These are phyloP conservation scores for Crithidia expoeki DNA, from an alignment of 208 protist species.

Conservation along the genomic window DNA sequence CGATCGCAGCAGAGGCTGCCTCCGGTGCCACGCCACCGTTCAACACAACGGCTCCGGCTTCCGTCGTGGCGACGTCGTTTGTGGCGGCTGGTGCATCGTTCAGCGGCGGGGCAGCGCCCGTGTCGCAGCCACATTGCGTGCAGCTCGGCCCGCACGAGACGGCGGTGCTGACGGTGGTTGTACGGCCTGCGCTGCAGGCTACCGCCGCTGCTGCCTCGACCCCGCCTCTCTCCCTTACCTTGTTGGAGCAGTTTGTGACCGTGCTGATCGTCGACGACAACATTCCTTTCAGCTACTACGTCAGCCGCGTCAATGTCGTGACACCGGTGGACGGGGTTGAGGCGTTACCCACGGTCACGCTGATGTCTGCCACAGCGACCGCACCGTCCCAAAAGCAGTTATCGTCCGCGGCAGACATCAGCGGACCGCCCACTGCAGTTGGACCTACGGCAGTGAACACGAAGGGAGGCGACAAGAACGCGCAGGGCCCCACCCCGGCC, in stretches of 20 bases:
- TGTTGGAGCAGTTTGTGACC: conserved; percentile 69
- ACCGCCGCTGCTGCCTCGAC: background rate
- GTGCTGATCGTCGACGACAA: conserved; percentile 77
- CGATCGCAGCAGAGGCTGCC: background rate
- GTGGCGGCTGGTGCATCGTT: conserved; percentile 3
- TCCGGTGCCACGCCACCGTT: background rate
- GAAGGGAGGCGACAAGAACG: background rate
- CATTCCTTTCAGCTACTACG: conserved; percentile 61
- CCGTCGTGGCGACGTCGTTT: conserved; percentile 24
- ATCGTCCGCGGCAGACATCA: background rate
- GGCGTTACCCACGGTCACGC: conserved; percentile 23
- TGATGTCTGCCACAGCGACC: no score
- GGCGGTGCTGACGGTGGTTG: conserved; percentile 26
- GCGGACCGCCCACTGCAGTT: background rate
- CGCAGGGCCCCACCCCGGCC: conserved; percentile 4
- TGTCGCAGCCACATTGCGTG: conserved; percentile 27
- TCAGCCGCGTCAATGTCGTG: conserved; percentile 64
- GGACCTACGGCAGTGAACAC: background rate
- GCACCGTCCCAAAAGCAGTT: no score
- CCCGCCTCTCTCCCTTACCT: conserved; percentile 37
- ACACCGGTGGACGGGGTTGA: conserved; percentile 37
- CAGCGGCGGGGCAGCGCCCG: conserved; percentile 10
- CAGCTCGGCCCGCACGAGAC: conserved; percentile 31
- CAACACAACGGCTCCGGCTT: background rate
- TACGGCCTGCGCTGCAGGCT: conserved; percentile 9